These are phyloP conservation scores for Urostyla sp. DNA, from an alignment of 73 alveolate genomes.

Conservation along the genomic window DNA sequence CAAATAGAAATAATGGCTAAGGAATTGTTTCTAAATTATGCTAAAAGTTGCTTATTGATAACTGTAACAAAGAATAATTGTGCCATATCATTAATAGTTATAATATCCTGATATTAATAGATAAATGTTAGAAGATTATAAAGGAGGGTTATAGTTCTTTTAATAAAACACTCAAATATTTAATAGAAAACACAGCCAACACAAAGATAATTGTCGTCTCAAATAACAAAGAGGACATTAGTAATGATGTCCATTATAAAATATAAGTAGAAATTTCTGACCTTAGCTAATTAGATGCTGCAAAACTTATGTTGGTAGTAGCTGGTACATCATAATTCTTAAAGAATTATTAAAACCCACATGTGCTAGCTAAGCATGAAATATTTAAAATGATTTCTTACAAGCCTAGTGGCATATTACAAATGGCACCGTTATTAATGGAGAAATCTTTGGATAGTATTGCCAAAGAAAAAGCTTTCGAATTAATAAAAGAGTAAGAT, in stretches of 20 bases:
- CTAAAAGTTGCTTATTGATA: constrained; percentile 10
- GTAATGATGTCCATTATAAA: background rate
- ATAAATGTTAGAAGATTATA: constrained; percentile 46
- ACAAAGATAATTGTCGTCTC: constrained; percentile 54
- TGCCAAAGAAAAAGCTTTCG: constrained; percentile 26
- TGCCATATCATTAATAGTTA: constrained; percentile 46
- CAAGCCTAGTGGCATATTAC: constrained; percentile 61
- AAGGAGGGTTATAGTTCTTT: constrained; percentile 21
- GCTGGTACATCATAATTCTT: constrained; percentile 27
- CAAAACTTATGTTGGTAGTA: constrained; percentile 18
- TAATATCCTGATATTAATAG: constrained; percentile 51
- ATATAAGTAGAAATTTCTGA: constrained; percentile 23
- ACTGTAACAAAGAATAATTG: constrained; percentile 42
- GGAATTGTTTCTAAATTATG: constrained; percentile 49
- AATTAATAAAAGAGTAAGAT: constrained; percentile 17
- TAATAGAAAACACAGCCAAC: constrained; percentile 41
- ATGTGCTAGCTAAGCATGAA: constrained; percentile 41
- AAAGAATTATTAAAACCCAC: background rate
- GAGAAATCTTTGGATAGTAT: constrained; percentile 46
- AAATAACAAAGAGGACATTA: constrained; percentile 12
- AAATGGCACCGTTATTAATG: constrained; percentile 24
- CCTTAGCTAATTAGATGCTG: constrained; percentile 45
- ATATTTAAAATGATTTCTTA: constrained; percentile 39
- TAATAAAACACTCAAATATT: constrained; percentile 32
- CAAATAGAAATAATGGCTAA: constrained; percentile 23